Evolutionary conservation across 116 monocot species (phyloP).

Genomic region (Trichopus zeylanicus): DNA sequence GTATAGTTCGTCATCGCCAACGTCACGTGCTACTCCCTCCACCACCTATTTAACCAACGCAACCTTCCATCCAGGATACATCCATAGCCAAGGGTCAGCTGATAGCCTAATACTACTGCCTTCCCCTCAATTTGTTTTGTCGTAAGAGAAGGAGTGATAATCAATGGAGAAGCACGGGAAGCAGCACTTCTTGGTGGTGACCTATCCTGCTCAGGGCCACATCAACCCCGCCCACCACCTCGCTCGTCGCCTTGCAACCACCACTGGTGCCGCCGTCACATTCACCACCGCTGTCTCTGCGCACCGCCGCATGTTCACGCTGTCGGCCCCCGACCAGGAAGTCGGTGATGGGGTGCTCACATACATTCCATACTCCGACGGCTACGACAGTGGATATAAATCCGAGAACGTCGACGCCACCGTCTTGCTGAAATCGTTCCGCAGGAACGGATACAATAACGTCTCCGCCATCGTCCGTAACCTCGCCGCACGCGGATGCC

Average conservation of each 20-base stretch:
- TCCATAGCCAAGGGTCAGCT: too few species aligned
- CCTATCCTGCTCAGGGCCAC: slow-evolving; percentile 27
- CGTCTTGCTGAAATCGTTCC: slow-evolving; percentile 15
- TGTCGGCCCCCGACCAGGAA: background rate
- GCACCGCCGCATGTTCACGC: slow-evolving; percentile 38
- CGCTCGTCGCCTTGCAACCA: slow-evolving; percentile 14
- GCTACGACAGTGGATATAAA: slow-evolving; percentile 9
- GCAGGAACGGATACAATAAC: slow-evolving; percentile 2
- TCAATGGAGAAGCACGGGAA: slow-evolving; percentile 3
- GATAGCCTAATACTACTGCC: too few species aligned
- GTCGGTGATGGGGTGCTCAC: slow-evolving; percentile 10
- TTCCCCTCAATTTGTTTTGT: too few species aligned
- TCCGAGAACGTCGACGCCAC: background rate
- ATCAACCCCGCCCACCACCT: slow-evolving; percentile 30
- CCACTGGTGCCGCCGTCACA: slow-evolving; percentile 19
- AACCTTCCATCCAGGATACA: too few species aligned
- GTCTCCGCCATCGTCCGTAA: slow-evolving; percentile 8
- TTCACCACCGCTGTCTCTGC: slow-evolving; percentile 22
- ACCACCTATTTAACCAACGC: too few species aligned
- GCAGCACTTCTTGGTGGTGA: slow-evolving; percentile 27
- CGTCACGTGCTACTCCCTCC: too few species aligned
- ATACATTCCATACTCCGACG: slow-evolving; percentile 27
- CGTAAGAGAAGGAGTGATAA: too few species aligned
- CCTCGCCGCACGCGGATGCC: slow-evolving; percentile 14
- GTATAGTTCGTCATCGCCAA: too few species aligned